Base-by-base conservation (phyloP, 2,329 filamentous ascomycete species). In the Nigrograna mackinnonii region DNA sequence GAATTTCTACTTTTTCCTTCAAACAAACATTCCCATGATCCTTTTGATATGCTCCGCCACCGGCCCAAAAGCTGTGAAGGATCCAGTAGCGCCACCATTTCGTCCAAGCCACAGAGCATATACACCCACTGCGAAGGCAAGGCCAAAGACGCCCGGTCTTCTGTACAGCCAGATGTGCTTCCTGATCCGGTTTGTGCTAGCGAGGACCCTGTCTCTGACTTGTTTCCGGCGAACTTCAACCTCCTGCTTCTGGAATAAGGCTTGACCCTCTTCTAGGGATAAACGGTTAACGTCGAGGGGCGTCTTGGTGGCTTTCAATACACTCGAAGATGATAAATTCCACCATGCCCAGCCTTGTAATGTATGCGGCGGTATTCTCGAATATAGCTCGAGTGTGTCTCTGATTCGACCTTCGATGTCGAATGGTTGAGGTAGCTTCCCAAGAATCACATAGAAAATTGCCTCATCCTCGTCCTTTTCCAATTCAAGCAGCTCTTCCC, bases 371-470 rank as follows among this genome's bases (percentile, higher is more conserved):
- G 91, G 92, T 53, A 87, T 74, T 2, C 69, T 60, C 5, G 77
- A 67, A 64, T 86, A 87, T 1, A 97, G 77, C 20, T 64, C 62
- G 3, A 82, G 76, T 1, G 92, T 83, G 37, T 79, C 76, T 14
- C 75, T 64, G 49, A 99, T 86, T 39, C 96, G 79, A 6, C 74
- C 75, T 53, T 99, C 92, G 18, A 99, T 74, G 61, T 95, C 81
- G 43, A 96, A 81, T 14, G 86, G 85, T 38, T 83, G 79, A 1
- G 94, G 94, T 5, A 99, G 79, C 67, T 94, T 96, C 31, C 89
- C 89, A 11, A 99, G 80, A 24, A 89, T 85, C 46, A 86, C 88
- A 66, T 96, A 91, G 18, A 99, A 79, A 82, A 99, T 95, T 60
- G 34, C 34, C 11, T 97, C 92, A 5, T 89, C 86, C 24, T 67